phyloP scores from a whole-genome alignment of 2,329 filamentous ascomycete genomes.

The Seiridium unicorne region DNA sequence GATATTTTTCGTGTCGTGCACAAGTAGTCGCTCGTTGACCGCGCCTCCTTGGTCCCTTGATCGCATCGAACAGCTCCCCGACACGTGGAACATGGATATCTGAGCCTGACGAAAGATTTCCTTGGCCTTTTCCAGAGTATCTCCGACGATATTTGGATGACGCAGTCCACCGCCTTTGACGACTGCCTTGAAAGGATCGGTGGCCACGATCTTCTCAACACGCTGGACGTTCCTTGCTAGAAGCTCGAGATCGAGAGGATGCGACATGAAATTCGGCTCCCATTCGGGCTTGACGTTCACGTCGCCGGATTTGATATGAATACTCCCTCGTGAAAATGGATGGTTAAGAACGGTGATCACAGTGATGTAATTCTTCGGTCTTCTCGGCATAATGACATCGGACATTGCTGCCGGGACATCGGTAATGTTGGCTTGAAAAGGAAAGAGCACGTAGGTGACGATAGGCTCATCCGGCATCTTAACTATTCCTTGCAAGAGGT shows the following conservation, averaged over 20 bases:
- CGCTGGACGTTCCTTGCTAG: conserved; percentile 43
- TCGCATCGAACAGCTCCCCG: conserved; percentile 39
- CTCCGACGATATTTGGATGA: conserved; percentile 27
- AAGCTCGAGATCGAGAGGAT: conserved; percentile 55
- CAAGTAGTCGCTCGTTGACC: conserved; percentile 11
- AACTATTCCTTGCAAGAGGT: too few relatives aligned
- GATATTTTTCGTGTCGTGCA: conserved; percentile 15
- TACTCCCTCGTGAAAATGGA: not conserved
- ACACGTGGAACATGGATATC: conserved; percentile 44
- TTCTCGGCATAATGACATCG: conserved; percentile 8
- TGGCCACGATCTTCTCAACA: conserved; percentile 33
- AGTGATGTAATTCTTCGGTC: conserved; percentile 13
- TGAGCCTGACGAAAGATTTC: conserved; percentile 32
- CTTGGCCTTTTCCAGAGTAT: conserved; percentile 30
- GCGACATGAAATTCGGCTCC: conserved; percentile 55
- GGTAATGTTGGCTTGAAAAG: conserved; percentile 25
- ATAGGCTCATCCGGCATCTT: too few relatives aligned
- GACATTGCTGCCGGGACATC: conserved; percentile 14
- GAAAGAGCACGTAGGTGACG: conserved; percentile 12
- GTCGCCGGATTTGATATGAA: conserved; percentile 18
- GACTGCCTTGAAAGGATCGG: conserved; percentile 38
- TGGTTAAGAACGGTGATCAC: conserved; percentile 10
- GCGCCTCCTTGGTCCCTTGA: conserved; percentile 14
- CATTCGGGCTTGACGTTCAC: conserved; percentile 44
- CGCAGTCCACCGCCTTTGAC: conserved; percentile 35